Conservation (phyloP, 352 stramenopile species). For the Elongisporangium prolatum region DNA sequence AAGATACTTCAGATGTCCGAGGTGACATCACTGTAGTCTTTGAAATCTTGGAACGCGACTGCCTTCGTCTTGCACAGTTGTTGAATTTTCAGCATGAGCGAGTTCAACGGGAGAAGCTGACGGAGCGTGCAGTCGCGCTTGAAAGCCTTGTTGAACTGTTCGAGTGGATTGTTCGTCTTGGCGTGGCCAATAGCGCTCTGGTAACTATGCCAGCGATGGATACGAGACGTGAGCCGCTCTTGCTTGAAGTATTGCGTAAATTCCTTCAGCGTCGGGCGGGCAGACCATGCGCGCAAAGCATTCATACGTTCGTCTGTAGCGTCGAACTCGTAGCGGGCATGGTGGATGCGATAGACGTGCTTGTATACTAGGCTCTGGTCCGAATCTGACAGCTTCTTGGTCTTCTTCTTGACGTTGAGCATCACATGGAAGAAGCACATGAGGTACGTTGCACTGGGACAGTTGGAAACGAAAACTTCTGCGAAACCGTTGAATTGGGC, state of each 20-base stretch:
- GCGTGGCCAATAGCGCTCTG: conserved; percentile 7
- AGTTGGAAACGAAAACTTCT: neutral
- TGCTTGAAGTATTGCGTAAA: too few species aligned
- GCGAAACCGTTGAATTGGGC: neutral
- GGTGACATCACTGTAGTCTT: too few species aligned
- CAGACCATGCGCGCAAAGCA: too few species aligned
- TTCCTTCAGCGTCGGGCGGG: too few species aligned
- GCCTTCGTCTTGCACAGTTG: too few species aligned
- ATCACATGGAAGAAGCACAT: conserved; percentile 31
- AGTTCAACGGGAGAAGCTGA: conserved; percentile 2
- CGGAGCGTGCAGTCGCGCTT: conserved; percentile 18
- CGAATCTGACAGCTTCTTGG: too few species aligned
- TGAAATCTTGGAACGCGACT: too few species aligned
- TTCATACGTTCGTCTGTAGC: too few species aligned
- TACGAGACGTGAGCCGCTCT: too few species aligned
- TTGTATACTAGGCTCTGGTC: conserved; percentile 9
- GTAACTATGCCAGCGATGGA: too few species aligned
- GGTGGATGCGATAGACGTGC: conserved; percentile 16
- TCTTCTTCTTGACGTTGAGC: conserved; percentile 16
- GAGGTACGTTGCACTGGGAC: conserved; percentile 3
- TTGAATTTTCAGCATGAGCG: too few species aligned
- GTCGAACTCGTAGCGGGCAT: conserved; percentile 2
- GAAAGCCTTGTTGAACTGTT: conserved; percentile 18
- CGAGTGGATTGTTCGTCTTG: conserved; percentile 19
- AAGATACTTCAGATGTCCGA: too few species aligned